Conservation (phyloP, 2,329 filamentous ascomycete species). For the Claviceps capensis region DNA sequence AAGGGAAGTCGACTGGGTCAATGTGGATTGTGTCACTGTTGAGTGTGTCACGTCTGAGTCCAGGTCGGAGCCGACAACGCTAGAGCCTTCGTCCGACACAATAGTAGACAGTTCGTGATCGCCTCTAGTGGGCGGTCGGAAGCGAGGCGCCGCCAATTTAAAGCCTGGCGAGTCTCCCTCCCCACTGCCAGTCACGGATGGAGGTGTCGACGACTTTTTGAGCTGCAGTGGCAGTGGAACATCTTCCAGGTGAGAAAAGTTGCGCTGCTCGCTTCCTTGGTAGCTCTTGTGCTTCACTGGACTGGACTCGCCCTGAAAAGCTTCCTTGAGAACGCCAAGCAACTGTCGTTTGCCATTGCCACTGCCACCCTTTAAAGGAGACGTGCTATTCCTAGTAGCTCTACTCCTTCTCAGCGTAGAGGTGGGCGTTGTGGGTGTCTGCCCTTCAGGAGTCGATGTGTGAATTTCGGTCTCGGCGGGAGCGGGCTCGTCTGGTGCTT, state of each 20-base stretch:
- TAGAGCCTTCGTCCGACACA: conserved; percentile 35
- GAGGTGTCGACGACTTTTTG: background rate
- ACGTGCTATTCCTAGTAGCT: conserved; percentile 37
- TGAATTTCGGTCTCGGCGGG: conserved; percentile 5
- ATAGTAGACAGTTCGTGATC: conserved; percentile 44
- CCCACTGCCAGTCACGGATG: background rate
- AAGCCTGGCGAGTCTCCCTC: conserved; percentile 1
- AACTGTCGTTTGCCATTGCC: conserved; percentile 37
- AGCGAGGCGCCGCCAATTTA: conserved; percentile 19
- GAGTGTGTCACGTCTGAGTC: conserved; percentile 33
- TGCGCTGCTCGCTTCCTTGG: conserved; percentile 31
- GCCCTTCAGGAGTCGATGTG: conserved; percentile 10
- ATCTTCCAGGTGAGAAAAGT: conserved; percentile 13
- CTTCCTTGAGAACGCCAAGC: conserved; percentile 45
- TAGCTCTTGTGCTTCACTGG: conserved; percentile 32
- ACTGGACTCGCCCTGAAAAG: conserved; percentile 48
- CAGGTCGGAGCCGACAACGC: conserved; percentile 33
- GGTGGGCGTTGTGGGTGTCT: conserved; percentile 19
- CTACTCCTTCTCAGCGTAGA: conserved; percentile 39
- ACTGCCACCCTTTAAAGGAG: conserved; percentile 30
- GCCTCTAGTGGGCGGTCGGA: conserved; percentile 38
- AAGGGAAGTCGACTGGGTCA: conserved; percentile 38
- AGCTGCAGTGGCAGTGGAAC: conserved; percentile 8
- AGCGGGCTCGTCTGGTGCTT: conserved; percentile 1
- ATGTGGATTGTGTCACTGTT: conserved; percentile 39